These are phyloP conservation scores for Trypanosoma melophagium DNA, from an alignment of 208 protist species.

Conservation along the genomic window DNA sequence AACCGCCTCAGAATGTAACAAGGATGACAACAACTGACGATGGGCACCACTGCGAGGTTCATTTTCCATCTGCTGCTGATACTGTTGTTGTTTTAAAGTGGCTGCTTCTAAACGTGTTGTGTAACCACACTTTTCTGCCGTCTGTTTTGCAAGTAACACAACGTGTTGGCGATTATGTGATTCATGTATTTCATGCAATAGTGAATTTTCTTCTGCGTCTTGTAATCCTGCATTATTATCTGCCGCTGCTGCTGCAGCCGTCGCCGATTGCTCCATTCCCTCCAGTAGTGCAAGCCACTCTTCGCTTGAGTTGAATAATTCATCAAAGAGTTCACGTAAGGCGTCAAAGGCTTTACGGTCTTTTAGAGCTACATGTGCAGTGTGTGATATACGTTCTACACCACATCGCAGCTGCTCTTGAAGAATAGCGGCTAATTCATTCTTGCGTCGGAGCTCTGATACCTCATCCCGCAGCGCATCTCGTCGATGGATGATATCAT, in stretches of 20 bases:
- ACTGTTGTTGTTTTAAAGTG: neutral
- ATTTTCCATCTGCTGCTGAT: neutral
- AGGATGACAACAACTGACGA: neutral
- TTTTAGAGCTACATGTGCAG: neutral
- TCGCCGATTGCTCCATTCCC: neutral
- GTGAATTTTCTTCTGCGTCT: neutral
- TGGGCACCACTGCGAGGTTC: neutral
- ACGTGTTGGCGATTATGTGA: neutral
- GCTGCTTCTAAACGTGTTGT: neutral
- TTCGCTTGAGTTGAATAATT: neutral
- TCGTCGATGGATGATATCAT: slow-evolving; percentile 1
- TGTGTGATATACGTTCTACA: neutral
- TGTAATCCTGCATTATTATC: too few relatives aligned
- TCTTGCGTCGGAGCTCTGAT: neutral
- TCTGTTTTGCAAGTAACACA: neutral
- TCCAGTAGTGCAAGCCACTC: slow-evolving; percentile 8
- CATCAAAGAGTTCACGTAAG: neutral
- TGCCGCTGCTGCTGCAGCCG: neutral
- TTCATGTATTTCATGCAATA: neutral
- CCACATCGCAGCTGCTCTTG: slow-evolving; percentile 2
- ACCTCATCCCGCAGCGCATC: slow-evolving; percentile 17
- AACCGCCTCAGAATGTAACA: neutral
- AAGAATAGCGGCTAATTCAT: slow-evolving; percentile 3
- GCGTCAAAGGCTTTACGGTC: slow-evolving; percentile 7
- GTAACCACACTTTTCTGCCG: neutral